Evolutionary conservation across 108 stramenopile species (phyloP).

Genomic region (Hondaea fermentalgiana): DNA sequence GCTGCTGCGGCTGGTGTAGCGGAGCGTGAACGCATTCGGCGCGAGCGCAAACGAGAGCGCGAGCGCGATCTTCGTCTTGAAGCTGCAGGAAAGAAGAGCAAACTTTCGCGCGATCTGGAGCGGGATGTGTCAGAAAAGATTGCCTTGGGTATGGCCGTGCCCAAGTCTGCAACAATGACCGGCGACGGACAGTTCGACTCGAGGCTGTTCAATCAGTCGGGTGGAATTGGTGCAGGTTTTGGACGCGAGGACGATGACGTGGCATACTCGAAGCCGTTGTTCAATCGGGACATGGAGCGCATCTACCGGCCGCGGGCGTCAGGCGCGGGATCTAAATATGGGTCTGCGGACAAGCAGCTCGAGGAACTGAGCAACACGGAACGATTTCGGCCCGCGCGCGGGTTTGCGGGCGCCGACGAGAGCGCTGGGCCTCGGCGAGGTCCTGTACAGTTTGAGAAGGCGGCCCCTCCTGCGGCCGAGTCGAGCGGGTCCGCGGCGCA

Average conservation of each 20-base stretch:
- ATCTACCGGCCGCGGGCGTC: slow-evolving; percentile 71
- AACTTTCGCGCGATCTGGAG: slow-evolving; percentile 69
- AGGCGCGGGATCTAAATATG: slow-evolving; percentile 26
- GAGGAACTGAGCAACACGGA: slow-evolving; percentile 26
- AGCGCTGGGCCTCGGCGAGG: slow-evolving; percentile 19
- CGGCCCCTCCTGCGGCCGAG: neutral
- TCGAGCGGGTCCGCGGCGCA: too few species aligned
- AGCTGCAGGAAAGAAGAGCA: slow-evolving; percentile 45
- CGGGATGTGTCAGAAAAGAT: slow-evolving; percentile 95
- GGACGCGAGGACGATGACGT: slow-evolving; percentile 97
- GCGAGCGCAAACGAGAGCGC: slow-evolving; percentile 77
- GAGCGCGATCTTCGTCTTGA: slow-evolving; percentile 88
- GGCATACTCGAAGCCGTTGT: slow-evolving; percentile 80
- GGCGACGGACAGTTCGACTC: slow-evolving; percentile 78
- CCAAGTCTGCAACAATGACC: slow-evolving; percentile 54
- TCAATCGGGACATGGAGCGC: slow-evolving; percentile 68
- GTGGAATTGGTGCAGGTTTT: slow-evolving; percentile 88
- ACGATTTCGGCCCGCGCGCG: slow-evolving; percentile 34
- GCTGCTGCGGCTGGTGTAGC: neutral
- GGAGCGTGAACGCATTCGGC: slow-evolving; percentile 81
- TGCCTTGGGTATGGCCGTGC: slow-evolving; percentile 84
- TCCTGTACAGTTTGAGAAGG: slow-evolving; percentile 37
- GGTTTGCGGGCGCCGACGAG: slow-evolving; percentile 30
- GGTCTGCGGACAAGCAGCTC: slow-evolving; percentile 27
- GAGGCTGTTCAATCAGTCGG: slow-evolving; percentile 84